phyloP scores from a whole-genome alignment of 306 rosid species.

The Crataegus laevigata region DNA sequence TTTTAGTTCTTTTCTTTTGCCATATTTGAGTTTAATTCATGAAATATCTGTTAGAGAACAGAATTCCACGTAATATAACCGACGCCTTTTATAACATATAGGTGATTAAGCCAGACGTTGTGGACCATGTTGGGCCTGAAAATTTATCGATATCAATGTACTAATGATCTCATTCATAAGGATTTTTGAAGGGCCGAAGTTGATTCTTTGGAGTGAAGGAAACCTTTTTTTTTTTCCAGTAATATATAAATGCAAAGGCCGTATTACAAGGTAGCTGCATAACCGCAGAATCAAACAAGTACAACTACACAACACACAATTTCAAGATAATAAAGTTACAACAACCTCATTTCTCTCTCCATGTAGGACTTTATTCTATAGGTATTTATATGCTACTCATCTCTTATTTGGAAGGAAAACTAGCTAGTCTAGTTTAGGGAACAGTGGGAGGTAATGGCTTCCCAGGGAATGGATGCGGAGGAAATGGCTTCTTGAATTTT shows the following conservation, averaged over 20 bases:
- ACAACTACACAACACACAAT: background rate
- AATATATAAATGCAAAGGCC: background rate
- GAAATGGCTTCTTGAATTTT: background rate
- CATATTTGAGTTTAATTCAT: too few species aligned
- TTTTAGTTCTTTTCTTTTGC: background rate
- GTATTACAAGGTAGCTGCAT: background rate
- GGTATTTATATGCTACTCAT: background rate
- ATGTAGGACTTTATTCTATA: background rate
- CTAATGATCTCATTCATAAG: background rate
- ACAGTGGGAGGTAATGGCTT: conserved; percentile 5
- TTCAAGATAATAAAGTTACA: background rate
- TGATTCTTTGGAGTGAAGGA: background rate
- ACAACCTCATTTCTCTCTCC: background rate
- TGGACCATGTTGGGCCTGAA: too few species aligned
- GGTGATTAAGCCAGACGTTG: too few species aligned
- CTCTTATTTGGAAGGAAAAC: background rate
- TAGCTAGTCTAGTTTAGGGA: background rate
- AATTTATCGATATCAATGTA: background rate
- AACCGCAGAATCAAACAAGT: background rate
- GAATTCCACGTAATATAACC: too few species aligned
- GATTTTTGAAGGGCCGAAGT: background rate
- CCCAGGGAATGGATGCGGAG: background rate
- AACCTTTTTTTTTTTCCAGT: background rate
- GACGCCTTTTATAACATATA: too few species aligned
- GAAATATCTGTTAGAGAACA: too few species aligned